Conservation (phyloP, 2,329 filamentous ascomycete genomes). For the Phymatotrichopsis omnivora region DNA sequence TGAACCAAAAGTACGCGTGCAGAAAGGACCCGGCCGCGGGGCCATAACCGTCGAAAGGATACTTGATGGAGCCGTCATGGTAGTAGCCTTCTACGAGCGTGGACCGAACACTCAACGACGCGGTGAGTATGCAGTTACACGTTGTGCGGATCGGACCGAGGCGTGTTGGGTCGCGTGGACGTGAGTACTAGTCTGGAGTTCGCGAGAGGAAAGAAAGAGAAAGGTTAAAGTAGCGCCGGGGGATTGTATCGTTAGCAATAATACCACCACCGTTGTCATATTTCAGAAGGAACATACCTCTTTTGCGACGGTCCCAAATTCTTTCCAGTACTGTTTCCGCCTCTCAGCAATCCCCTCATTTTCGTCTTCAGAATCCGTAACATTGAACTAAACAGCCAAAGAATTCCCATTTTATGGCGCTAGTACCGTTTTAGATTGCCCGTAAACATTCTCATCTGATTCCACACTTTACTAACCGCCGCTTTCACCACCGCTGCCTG, state of each 20-base stretch:
- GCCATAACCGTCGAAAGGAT: background rate
- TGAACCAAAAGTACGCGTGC: background rate
- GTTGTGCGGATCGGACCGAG: conserved; percentile 7
- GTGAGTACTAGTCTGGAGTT: conserved; percentile 8
- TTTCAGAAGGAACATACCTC: no score
- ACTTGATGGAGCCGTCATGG: background rate
- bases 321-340: conserved; percentile 1
- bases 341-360: background rate
- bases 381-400: conserved; percentile 2
- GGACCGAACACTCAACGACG: conserved; percentile 1
- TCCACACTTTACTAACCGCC: background rate
- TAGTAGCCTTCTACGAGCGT: conserved; percentile 7
- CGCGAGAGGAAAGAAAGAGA: background rate
- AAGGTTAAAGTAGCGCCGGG: conserved; percentile 8
- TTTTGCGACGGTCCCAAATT: conserved; percentile 3
- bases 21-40: background rate
- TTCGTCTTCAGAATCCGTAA: background rate
- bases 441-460: background rate
- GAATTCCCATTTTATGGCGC: conserved; percentile 2
- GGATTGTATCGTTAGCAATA: no score
- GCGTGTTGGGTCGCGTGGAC: background rate
- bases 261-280: no score
- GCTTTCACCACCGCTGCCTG: background rate
- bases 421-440: background rate
- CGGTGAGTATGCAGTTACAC: conserved; percentile 5